Evolutionary conservation across 2,329 filamentous ascomycete species (phyloP), one percentile per base, ranked within the genome.

Genomic region (Stagonosporopsis tanaceti): DNA sequence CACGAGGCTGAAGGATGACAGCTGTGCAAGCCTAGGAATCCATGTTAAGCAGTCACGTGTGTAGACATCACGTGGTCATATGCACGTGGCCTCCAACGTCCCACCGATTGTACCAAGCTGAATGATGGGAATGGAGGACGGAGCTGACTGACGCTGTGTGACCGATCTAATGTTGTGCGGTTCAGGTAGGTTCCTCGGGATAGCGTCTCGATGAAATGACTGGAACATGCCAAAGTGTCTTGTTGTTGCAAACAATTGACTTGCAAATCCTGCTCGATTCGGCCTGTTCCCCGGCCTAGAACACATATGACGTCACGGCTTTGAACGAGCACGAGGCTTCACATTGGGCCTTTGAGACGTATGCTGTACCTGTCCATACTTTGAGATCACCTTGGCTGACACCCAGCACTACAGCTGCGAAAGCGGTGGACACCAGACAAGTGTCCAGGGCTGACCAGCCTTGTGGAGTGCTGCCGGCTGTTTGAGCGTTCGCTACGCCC

Each of bases 231-330:
- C 12, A 12, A 27, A 15, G 30, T 27, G 54, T 52, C 32, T 47
- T 27, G 53, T 35, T 41, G 41, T 48, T 50, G 54, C 48, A 48
- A 47, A 32, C 50, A 48, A 34, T 45, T 44, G 47, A 52, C 30
- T 47, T 39, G 25, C 17, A n/a, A 8, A 9, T 20, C 35, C 17
- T 6, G n/a, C 20, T 38, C 17, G n/a, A 20, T 20, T 39, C 37
- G 37, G 20, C 17, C 22, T 39, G 37, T 11, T 22, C 37, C 3
- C 20, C 37, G 44, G 48, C 48, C 54, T 53, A 22, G 54, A 57
- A 53, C 45, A 12, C 20, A 50, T 24, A 42, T 57, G 44, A 57
- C 54, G 54, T 57, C 44, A 11, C 24, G 5, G 22, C 14, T 9
- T 4, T 15, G 17, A 47, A 8, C 39, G 39, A 35, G 54, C 34